These are phyloP conservation scores for Penicillium mononematosum DNA, from an alignment of 495 filamentous ascomycete species.

Conservation along the genomic window DNA sequence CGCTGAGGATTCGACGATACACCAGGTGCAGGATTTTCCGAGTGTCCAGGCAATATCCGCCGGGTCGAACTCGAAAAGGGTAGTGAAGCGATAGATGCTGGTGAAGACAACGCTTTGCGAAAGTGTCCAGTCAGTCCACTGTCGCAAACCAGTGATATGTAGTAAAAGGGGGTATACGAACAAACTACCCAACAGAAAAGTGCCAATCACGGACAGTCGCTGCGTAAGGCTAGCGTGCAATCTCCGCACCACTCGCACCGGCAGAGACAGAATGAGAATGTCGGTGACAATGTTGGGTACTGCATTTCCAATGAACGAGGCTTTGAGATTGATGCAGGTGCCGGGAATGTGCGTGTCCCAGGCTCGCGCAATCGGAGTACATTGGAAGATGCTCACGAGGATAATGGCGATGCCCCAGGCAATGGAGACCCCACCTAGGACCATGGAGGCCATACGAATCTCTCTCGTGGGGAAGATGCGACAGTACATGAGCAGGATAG, in stretches of 20 bases:
- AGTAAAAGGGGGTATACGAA: neutral
- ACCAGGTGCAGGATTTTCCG: slow-evolving; percentile 17
- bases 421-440: slow-evolving; percentile 39
- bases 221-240: slow-evolving; percentile 26
- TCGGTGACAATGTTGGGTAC: slow-evolving; percentile 49
- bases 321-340: slow-evolving; percentile 44
- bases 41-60: slow-evolving; percentile 16
- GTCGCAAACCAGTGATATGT: neutral
- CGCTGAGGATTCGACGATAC: slow-evolving; percentile 11
- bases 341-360: slow-evolving; percentile 39
- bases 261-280: slow-evolving; percentile 46
- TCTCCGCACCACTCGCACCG: slow-evolving; percentile 42
- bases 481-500: slow-evolving; percentile 47
- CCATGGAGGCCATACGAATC: slow-evolving; percentile 37
- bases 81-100: slow-evolving; percentile 16
- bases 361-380: slow-evolving; percentile 40
- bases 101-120: slow-evolving; percentile 18
- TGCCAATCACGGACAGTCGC: slow-evolving; percentile 15
- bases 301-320: slow-evolving; percentile 46
- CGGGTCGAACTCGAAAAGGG: slow-evolving; percentile 10
- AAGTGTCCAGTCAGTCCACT: neutral
- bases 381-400: slow-evolving; percentile 47
- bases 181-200: slow-evolving; percentile 22
- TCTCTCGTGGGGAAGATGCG: slow-evolving; percentile 40
- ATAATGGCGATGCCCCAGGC: slow-evolving; percentile 43